Evolutionary conservation across 148 eudicot genomes (phyloP).

Genomic region (Vaccinium vitisidaea): DNA sequence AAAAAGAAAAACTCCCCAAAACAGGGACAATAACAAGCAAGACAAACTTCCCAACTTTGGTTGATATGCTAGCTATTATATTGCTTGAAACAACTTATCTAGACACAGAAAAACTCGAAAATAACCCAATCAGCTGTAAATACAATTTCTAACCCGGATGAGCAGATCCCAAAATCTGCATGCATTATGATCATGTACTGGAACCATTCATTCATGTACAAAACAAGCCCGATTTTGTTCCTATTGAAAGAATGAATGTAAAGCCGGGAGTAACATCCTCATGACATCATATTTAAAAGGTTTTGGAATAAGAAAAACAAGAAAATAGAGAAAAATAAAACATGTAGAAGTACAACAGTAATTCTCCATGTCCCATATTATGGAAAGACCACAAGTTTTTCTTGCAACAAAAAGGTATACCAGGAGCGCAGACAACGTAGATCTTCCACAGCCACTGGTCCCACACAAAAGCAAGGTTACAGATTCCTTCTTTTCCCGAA

Average conservation of each 20-base stretch:
- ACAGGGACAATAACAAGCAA: background rate
- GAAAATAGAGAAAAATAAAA: too few relatives aligned
- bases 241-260: background rate
- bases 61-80: background rate
- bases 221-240: background rate
- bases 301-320: background rate
- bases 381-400: background rate
- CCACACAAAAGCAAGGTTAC: constrained; percentile 85
- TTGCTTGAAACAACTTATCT: background rate
- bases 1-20: background rate
- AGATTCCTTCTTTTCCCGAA: constrained; percentile 87
- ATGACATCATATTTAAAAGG: background rate
- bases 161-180: background rate
- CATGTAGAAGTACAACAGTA: background rate
- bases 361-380: background rate
- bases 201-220: background rate
- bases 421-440: constrained; percentile 91
- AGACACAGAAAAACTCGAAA: background rate
- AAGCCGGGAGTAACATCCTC: background rate
- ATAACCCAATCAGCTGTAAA: too few relatives aligned
- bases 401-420: constrained; percentile 29
- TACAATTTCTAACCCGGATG: background rate
- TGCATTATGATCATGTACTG: background rate
- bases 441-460: constrained; percentile 97
- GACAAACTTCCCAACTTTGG: background rate